phyloP scores from a whole-genome alignment of 768 basidiomycete genomes.

The Scleroderma citrinum region DNA sequence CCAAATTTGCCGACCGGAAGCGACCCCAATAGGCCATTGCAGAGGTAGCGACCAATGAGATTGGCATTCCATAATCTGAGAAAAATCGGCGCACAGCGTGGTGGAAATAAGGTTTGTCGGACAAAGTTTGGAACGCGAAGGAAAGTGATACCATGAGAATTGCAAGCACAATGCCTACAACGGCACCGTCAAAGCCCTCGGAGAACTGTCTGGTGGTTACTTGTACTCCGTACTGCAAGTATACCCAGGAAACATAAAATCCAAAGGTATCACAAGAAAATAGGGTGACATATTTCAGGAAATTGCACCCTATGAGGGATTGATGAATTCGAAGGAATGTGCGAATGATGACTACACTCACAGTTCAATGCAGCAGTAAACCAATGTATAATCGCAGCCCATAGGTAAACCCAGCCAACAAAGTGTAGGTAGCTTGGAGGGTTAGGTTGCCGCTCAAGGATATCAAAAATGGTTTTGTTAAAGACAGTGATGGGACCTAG shows the following conservation, averaged over 20 bases:
- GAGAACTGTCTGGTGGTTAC: conserved; percentile 69
- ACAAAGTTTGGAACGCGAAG: conserved; percentile 66
- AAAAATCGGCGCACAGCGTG: conserved; percentile 69
- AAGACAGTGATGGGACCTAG: conserved; percentile 87
- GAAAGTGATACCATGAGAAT: conserved; percentile 70
- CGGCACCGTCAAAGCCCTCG: conserved; percentile 38
- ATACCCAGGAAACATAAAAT: conserved; percentile 89
- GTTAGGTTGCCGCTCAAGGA: conserved; percentile 50
- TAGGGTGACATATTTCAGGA: conserved; percentile 79
- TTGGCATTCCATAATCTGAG: conserved; percentile 89
- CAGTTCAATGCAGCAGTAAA: conserved; percentile 75
- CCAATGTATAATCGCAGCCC: conserved; percentile 86
- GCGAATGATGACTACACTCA: conserved; percentile 24
- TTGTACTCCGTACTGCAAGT: conserved; percentile 86
- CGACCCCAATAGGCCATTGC: conserved; percentile 84
- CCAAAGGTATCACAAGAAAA: conserved; percentile 93
- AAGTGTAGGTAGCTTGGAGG: conserved; percentile 79
- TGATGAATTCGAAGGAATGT: neutral
- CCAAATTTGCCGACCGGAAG: conserved; percentile 53
- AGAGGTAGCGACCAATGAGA: conserved; percentile 69
- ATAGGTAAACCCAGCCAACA: conserved; percentile 89
- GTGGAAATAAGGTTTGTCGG: conserved; percentile 62
- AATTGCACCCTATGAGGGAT: conserved; percentile 60
- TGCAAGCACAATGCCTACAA: conserved; percentile 68
- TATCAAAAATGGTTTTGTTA: conserved; percentile 84